Conservation (phyloP, 2,329 filamentous ascomycete genomes). For the Claviceps fusiformis region DNA sequence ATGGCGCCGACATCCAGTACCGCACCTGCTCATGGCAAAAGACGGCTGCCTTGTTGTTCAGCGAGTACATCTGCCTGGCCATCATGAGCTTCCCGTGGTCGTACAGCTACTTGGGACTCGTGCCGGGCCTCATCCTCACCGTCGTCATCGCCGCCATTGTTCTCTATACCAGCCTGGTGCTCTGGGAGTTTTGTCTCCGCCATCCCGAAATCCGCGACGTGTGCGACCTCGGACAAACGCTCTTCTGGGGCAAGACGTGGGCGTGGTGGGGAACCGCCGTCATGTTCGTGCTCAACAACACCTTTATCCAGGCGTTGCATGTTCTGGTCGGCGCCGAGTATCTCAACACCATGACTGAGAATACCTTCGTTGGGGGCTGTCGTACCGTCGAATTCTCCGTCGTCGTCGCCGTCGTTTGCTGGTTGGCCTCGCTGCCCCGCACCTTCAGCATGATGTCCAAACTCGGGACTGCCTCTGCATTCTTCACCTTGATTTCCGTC, state of each 20-base stretch:
- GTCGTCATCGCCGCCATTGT: conserved; percentile 65
- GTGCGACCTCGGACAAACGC: conserved; percentile 88
- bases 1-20: conserved; percentile 73
- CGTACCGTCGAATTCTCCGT: conserved; percentile 73
- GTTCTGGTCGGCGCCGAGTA: conserved; percentile 77
- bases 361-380: conserved; percentile 44
- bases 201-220: conserved; percentile 88
- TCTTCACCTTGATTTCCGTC: conserved; percentile 85
- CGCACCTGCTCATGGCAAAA: conserved; percentile 91
- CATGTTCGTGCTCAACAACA: conserved; percentile 93
- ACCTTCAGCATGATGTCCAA: conserved; percentile 74
- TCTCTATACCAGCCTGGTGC: conserved; percentile 53
- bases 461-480: conserved; percentile 63
- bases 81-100: conserved; percentile 97
- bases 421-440: conserved; percentile 65
- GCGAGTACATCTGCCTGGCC: conserved; percentile 81
- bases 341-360: conserved; percentile 72
- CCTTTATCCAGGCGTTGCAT: conserved; percentile 73
- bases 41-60: conserved; percentile 82
- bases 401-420: conserved; percentile 62
- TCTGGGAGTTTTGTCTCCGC: conserved; percentile 78
- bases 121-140: conserved; percentile 73
- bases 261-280: conserved; percentile 56
- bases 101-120: conserved; percentile 74
- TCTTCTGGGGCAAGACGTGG: conserved; percentile 76